These are phyloP conservation scores for Pseudozyma tsukubaensis DNA, from an alignment of 1,284 basidiomycete genomes.

Conservation along the genomic window DNA sequence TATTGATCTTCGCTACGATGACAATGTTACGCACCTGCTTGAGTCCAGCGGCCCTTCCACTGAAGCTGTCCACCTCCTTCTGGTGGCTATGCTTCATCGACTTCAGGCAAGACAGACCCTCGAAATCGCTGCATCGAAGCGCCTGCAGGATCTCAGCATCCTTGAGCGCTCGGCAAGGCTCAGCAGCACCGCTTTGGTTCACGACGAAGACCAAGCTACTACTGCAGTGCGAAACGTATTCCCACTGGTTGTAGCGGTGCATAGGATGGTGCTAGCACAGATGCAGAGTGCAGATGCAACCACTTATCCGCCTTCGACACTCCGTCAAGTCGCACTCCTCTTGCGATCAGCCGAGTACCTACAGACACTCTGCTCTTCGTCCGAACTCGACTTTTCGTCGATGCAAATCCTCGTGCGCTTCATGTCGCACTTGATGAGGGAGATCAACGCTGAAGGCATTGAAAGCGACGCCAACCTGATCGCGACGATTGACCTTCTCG, in stretches of 20 bases:
- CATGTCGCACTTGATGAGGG: conserved; percentile 35
- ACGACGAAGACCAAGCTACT: conserved; percentile 39
- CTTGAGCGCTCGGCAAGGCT: conserved; percentile 42
- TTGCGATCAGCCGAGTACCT: conserved; percentile 37
- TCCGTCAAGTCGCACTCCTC: conserved; percentile 29
- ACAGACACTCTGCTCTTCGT: conserved; percentile 27
- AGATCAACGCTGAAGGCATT: conserved; percentile 16
- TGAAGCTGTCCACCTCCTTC: conserved; percentile 20
- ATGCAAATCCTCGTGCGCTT: conserved; percentile 47
- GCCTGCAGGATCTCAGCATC: conserved; percentile 38
- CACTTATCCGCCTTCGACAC: conserved; percentile 6
- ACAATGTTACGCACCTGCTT: conserved; percentile 26
- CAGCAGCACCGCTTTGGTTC: conserved; percentile 23
- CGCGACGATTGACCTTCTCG: conserved; percentile 32
- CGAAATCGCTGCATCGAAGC: conserved; percentile 32
- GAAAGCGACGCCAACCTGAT: conserved; percentile 8
- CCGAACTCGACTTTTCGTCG: conserved; percentile 52
- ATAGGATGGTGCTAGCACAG: conserved; percentile 15
- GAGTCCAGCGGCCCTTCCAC: conserved; percentile 5
- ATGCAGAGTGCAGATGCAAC: conserved; percentile 2
- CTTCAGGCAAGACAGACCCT: conserved; percentile 11
- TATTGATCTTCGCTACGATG: conserved; percentile 42
- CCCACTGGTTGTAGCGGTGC: conserved; percentile 24
- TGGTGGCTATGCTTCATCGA: conserved; percentile 26
- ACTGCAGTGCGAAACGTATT: conserved; percentile 42